Conservation (phyloP, 768 basidiomycete species). For the Rhodotorula paludigena region DNA sequence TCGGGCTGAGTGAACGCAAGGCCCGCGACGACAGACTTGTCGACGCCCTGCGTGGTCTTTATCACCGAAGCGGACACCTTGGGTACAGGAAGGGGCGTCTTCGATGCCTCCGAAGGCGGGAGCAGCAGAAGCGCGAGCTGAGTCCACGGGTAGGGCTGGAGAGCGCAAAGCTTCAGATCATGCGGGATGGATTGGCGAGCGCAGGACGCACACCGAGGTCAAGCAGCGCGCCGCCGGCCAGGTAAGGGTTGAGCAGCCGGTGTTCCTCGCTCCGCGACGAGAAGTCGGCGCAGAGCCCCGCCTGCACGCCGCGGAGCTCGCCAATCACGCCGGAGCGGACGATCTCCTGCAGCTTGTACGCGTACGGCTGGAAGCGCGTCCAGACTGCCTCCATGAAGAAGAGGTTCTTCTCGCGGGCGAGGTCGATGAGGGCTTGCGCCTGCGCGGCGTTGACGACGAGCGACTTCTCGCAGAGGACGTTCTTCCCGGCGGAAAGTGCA, state of each 20-base stretch:
- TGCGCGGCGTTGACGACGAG: conserved; percentile 46
- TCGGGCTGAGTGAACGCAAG: conserved; percentile 24
- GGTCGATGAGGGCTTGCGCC: conserved; percentile 41
- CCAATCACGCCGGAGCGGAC: conserved; percentile 44
- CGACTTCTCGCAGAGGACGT: conserved; percentile 47
- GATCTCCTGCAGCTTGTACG: conserved; percentile 44
- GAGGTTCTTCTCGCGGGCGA: conserved; percentile 45
- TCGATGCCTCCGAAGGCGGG: not conserved
- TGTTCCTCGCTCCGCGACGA: conserved; percentile 39
- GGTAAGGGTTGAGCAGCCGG: conserved; percentile 43
- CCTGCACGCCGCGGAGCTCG: conserved; percentile 42
- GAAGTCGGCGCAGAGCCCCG: conserved; percentile 45
- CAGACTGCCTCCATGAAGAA: conserved; percentile 49
- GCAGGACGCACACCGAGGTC: conserved; percentile 44
- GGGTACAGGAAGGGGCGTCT: conserved; percentile 2
- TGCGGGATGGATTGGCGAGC: too few relatives aligned
- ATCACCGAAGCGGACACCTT: conserved; percentile 14
- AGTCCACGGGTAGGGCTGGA: conserved; percentile 43
- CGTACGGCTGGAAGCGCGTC: conserved; percentile 47
- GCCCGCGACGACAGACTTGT: conserved; percentile 18
- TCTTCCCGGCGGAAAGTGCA: conserved; percentile 42
- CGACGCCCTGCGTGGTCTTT: conserved; percentile 28
- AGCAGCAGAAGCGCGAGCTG: conserved; percentile 35
- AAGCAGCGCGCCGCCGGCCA: conserved; percentile 46
- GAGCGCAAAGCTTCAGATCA: conserved; percentile 11